A percentile compares a stretch with the other conserved stretches of the same genome.
Evolutionary conservation across 495 filamentous ascomycete genomes (phyloP).

Genomic region (Talaromyces wortmannii): DNA sequence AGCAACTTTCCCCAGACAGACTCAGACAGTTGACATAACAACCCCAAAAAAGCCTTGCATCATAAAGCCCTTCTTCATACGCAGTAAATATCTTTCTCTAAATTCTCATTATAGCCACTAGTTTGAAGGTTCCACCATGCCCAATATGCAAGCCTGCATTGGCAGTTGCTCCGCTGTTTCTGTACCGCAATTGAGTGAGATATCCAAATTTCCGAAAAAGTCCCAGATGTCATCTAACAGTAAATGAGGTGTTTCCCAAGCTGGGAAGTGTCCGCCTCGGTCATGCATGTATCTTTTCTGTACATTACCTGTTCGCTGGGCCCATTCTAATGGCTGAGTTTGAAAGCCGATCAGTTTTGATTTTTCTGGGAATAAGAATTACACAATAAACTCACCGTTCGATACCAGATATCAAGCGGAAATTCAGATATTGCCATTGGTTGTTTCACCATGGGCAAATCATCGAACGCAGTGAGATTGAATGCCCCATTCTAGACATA

Average conservation of each 20-base stretch:
- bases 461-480: background rate
- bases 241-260: conserved; percentile 24
- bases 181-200: background rate
- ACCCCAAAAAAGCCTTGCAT: too few species aligned
- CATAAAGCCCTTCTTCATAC: too few species aligned
- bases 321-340: conserved; percentile 12
- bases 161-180: background rate
- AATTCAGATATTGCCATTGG: background rate
- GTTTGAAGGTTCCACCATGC: too few species aligned
- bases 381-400: conserved; percentile 4
- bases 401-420: background rate
- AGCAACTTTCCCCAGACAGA: too few species aligned
- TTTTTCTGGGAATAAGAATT: background rate
- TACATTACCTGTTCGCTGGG: conserved; percentile 9
- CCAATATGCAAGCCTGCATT: background rate
- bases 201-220: conserved; percentile 6
- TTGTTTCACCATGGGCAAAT: background rate
- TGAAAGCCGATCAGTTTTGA: background rate
- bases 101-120: too few species aligned
- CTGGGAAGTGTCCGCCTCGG: conserved; percentile 32
- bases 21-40: too few species aligned
- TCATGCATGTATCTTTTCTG: conserved; percentile 23
- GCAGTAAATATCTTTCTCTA: too few species aligned
- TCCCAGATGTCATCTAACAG: conserved; percentile 25
- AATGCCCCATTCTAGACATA: background rate